phyloP scores from a whole-genome alignment of 2,329 filamentous ascomycete genomes.

The Cadophora sp. region DNA sequence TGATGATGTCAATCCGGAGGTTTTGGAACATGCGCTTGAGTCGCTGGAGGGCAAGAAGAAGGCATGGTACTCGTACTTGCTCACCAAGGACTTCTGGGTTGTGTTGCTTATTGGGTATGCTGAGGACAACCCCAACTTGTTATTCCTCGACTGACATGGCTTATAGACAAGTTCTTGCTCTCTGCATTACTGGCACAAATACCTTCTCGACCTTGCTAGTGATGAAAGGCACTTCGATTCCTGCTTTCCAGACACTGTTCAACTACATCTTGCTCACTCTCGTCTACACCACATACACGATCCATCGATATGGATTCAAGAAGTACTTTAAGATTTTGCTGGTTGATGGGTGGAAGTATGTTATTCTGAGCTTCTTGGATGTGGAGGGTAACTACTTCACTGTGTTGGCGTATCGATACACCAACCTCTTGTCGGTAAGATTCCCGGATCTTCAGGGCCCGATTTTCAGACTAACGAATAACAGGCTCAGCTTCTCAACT shows the following conservation, averaged over 20 bases:
- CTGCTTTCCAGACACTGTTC: constrained; percentile 94
- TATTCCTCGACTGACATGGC: constrained; percentile 12
- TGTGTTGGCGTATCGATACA: constrained; percentile 83
- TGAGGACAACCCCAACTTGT: constrained; percentile 23
- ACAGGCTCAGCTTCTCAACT: constrained; percentile 96
- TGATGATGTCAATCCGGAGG: constrained; percentile 35
- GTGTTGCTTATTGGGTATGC: constrained; percentile 76
- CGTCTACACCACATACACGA: constrained; percentile 80
- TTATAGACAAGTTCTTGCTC: constrained; percentile 75
- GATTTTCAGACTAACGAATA: constrained; percentile 50
- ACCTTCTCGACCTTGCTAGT: constrained; percentile 84
- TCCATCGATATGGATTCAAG: constrained; percentile 80
- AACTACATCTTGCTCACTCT: constrained; percentile 87
- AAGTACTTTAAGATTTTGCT: constrained; percentile 69
- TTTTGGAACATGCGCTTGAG: constrained; percentile 54
- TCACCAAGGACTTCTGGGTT: constrained; percentile 86
- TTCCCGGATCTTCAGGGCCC: neutral
- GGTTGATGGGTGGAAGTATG: constrained; percentile 88
- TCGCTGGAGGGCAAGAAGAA: constrained; percentile 60
- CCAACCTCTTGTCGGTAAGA: constrained; percentile 34
- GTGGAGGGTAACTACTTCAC: constrained; percentile 99
- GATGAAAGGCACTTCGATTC: constrained; percentile 75
- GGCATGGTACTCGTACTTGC: constrained; percentile 76
- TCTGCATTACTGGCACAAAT: constrained; percentile 92
- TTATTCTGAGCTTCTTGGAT: constrained; percentile 91